Percentiles rank a stretch among this genome's conserved stretches.
phyloP scores from a whole-genome alignment of 108 stramenopile species.

The Fragilaria radians region DNA sequence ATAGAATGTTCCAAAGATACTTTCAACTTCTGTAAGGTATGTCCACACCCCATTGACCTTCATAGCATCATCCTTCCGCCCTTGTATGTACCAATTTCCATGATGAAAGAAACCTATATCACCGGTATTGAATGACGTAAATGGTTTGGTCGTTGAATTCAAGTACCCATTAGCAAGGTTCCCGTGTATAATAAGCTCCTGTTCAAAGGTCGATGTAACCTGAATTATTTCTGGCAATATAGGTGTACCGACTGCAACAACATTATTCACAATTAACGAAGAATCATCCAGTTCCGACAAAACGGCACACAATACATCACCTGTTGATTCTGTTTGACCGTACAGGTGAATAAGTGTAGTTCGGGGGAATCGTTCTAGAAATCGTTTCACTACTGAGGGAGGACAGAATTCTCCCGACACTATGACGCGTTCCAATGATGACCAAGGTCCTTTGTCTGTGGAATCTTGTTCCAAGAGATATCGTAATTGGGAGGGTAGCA shows the following conservation, averaged over 20 bases:
- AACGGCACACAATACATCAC: slow-evolving; percentile 26
- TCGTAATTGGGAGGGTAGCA: slow-evolving; percentile 30
- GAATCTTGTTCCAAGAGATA: slow-evolving; percentile 18
- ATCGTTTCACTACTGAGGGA: slow-evolving; percentile 1
- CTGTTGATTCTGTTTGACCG: slow-evolving; percentile 38
- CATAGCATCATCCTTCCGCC: slow-evolving; percentile 25
- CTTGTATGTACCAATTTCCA: slow-evolving; percentile 28
- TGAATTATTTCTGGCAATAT: slow-evolving; percentile 13
- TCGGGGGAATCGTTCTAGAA: background rate
- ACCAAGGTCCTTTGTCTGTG: background rate
- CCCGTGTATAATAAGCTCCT: background rate
- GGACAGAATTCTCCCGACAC: slow-evolving; percentile 34
- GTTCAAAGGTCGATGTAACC: background rate
- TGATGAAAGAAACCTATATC: slow-evolving; percentile 33
- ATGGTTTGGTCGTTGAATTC: background rate
- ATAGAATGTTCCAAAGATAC: slow-evolving; percentile 18
- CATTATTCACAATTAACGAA: slow-evolving; percentile 11
- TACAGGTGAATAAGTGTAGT: slow-evolving; percentile 26
- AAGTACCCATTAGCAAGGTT: slow-evolving; percentile 21
- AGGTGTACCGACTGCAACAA: slow-evolving; percentile 30
- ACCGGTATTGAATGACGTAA: slow-evolving; percentile 22
- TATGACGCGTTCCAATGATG: slow-evolving; percentile 16
- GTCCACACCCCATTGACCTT: slow-evolving; percentile 38
- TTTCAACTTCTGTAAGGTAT: slow-evolving; percentile 23
- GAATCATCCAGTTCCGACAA: slow-evolving; percentile 14